A percentile compares a stretch with the other conserved stretches of the same genome.
Evolutionary conservation across 345 rosid genomes (phyloP).

Genomic region (Angophora floribunda): DNA sequence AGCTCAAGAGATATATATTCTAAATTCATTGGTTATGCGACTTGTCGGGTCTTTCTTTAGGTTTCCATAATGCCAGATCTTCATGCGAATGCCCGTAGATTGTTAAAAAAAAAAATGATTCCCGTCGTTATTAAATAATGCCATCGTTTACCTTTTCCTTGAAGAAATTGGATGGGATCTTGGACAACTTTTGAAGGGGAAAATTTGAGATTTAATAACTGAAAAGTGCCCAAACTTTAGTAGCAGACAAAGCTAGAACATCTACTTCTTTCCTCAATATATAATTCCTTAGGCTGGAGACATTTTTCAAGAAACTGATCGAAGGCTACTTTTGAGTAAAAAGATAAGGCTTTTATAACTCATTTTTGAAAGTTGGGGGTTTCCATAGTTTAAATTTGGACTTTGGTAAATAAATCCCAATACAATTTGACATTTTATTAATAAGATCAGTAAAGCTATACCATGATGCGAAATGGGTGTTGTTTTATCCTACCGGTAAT

Average conservation of each 20-base stretch:
- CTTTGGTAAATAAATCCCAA: background rate
- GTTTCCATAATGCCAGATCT: background rate
- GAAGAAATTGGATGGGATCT: background rate
- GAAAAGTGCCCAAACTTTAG: background rate
- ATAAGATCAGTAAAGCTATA: background rate
- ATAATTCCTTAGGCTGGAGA: background rate
- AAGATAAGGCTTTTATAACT: background rate
- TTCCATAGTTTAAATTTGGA: background rate
- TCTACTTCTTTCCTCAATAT: background rate
- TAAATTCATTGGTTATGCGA: background rate
- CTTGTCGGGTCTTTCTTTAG: background rate
- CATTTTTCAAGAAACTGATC: background rate
- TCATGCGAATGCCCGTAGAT: background rate
- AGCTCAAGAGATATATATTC: background rate
- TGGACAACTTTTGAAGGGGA: background rate
- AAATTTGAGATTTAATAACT: background rate
- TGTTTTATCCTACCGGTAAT: background rate
- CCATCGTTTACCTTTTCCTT: background rate
- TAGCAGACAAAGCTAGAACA: background rate
- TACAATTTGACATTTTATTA: background rate
- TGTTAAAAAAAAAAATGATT: background rate
- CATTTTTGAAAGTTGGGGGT: background rate
- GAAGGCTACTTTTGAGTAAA: background rate
- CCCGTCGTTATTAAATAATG: background rate
- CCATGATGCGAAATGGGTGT: background rate